Base-by-base conservation (phyloP, 352 stramenopile species). In the Hyaloperonospora arabidopsidis region DNA sequence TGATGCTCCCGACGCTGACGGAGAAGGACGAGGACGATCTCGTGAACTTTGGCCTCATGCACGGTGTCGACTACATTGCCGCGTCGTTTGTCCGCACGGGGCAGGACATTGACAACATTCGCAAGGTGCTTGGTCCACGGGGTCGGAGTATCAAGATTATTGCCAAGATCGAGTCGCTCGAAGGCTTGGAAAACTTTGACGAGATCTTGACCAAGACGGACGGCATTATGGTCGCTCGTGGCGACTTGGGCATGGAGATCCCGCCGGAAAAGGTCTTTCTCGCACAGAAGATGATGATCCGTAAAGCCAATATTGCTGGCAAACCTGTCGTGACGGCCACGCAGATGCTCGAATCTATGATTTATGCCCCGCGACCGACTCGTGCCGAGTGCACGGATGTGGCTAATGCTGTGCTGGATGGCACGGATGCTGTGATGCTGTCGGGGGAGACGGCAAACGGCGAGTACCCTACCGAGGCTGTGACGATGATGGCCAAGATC, bases 341-440 rank as follows among this genome's bases (percentile, higher is more conserved):
- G 41, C 96, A 99, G 66, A 99, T 99, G 97, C 84, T 99, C 19
- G 96, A 99, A 74, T 97, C 84, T 28, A 99, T 99, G 96, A 98
- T 97, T 70, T 85, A 75, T 53, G 98, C 97, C 63, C 96, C 95
- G 23, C 83, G 96, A 25, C 97, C 97, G 21, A 99, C 96, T 21
- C 95, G 96, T 72, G 97, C 97, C 34, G 96, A 99, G 71, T 98
- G 91, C 69, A 97, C 95, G 29, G 97, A 99, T 74, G 97, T 99
- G 15, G 95, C 96, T 35, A 99, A 99, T 74, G 95, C 97, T 44
- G 95, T 98, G 39, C 75, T 98, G 21, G 96, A 99, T 63, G 95
- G 96, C 49, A 94, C 95, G 45, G 97, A 99, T 70, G 87, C 72
- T 51, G 94, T 99, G 47, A 99, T 99, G 97, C 88, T 99, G 48